Percentiles rank a stretch among this genome's conserved stretches.
Conservation (phyloP, 352 stramenopile genomes). For the Globisporangium uncinulatum region DNA sequence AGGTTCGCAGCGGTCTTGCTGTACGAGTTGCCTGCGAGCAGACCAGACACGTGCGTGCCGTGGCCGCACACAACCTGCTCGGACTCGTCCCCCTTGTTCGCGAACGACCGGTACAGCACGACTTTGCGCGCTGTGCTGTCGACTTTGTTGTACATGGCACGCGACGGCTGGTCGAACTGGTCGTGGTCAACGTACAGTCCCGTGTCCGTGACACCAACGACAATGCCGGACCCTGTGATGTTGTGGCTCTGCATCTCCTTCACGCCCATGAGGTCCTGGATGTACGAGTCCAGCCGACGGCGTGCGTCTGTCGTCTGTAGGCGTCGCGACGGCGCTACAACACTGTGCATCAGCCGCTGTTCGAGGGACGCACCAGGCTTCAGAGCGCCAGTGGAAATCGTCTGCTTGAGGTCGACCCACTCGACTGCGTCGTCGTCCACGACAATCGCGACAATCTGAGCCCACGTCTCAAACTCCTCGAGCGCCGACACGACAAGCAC, state of each 20-base stretch:
- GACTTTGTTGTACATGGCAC: slow-evolving; percentile 46
- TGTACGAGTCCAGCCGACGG: slow-evolving; percentile 46
- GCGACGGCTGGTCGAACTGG: slow-evolving; percentile 62
- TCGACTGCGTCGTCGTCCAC: slow-evolving; percentile 56
- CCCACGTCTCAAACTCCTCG: slow-evolving; percentile 60
- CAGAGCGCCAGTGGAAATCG: slow-evolving; percentile 35
- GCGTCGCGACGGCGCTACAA: too few species aligned
- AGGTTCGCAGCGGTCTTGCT: slow-evolving; percentile 30
- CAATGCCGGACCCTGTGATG: slow-evolving; percentile 53
- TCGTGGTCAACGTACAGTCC: slow-evolving; percentile 76
- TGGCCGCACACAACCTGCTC: slow-evolving; percentile 66
- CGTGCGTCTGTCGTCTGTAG: neutral
- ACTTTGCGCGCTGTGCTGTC: slow-evolving; percentile 68
- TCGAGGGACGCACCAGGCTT: slow-evolving; percentile 26
- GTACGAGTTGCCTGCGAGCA: slow-evolving; percentile 61
- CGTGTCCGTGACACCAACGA: slow-evolving; percentile 73
- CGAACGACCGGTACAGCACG: slow-evolving; percentile 78
- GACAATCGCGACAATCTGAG: slow-evolving; percentile 34
- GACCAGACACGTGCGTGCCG: slow-evolving; percentile 85
- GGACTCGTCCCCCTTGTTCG: slow-evolving; percentile 61
- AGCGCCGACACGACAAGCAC: slow-evolving; percentile 34
- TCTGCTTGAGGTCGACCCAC: slow-evolving; percentile 61
- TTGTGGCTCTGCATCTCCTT: slow-evolving; percentile 49
- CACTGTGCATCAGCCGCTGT: slow-evolving; percentile 25
- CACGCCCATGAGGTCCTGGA: slow-evolving; percentile 51